Percentiles rank a stretch among this genome's conserved stretches.
Evolutionary conservation across 208 protist genomes (phyloP).

Genomic region (Wallacemonas sp.): DNA sequence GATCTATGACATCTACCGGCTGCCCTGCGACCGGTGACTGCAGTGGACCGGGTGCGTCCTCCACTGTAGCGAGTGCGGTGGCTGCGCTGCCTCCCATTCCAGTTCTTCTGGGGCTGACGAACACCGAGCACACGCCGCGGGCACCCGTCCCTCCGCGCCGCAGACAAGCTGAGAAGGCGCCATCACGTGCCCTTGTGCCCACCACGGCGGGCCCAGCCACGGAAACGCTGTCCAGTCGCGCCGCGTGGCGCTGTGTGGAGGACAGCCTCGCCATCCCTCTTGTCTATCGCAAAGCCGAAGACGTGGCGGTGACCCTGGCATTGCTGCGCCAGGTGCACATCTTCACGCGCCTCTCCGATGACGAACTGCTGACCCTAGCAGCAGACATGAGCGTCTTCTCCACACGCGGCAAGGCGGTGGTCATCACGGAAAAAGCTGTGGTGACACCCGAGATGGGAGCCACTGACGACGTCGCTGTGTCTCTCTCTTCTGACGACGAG

Average conservation of each 20-base stretch:
- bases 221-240: neutral
- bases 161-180: neutral
- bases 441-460: neutral
- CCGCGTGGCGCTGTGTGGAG: constrained; percentile 43
- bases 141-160: neutral
- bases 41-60: constrained; percentile 11
- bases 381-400: constrained; percentile 42
- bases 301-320: constrained; percentile 34
- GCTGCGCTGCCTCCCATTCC: constrained; percentile 7
- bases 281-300: constrained; percentile 48
- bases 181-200: neutral
- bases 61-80: constrained; percentile 7
- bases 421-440: constrained; percentile 2
- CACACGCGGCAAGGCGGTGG: constrained; percentile 8
- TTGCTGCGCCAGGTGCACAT: constrained; percentile 47
- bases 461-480: neutral
- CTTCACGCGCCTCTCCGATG: constrained; percentile 35
- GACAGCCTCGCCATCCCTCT: constrained; percentile 54
- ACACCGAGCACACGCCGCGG: neutral
- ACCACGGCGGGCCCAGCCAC: neutral
- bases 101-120: constrained; percentile 2
- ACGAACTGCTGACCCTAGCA: constrained; percentile 58
- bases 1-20: neutral
- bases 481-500: neutral
- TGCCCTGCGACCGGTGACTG: neutral